Percentiles rank a stretch among this genome's conserved stretches.
phyloP scores from a whole-genome alignment of 2,329 filamentous ascomycete genomes.

The Colletotrichum tanaceti region DNA sequence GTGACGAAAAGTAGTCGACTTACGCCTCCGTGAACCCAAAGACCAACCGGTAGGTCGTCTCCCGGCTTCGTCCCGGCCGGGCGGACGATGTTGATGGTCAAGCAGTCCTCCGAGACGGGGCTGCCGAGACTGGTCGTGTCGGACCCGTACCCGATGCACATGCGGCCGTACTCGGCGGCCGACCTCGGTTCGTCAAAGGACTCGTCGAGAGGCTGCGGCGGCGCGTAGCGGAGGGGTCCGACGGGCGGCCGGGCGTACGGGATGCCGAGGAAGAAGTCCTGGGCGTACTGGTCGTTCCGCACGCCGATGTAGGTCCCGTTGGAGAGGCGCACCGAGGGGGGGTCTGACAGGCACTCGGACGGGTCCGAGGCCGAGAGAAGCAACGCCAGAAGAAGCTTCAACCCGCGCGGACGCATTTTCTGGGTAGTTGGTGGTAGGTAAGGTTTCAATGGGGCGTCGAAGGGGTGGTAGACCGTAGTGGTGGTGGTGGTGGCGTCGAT shows the following conservation, averaged over 20 bases:
- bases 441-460: constrained; percentile 24
- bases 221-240: constrained; percentile 67
- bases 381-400: constrained; percentile 36
- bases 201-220: constrained; percentile 63
- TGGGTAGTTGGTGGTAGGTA: no score
- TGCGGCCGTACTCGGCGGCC: constrained; percentile 59
- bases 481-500: no score
- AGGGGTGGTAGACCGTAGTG: no score
- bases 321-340: constrained; percentile 23
- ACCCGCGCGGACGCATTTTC: constrained; percentile 26
- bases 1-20: constrained; percentile 7
- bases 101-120: constrained; percentile 65
- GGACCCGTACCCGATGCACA: constrained; percentile 63
- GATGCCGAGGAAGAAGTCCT: constrained; percentile 71
- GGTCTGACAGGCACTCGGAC: constrained; percentile 23
- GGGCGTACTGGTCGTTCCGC: constrained; percentile 53
- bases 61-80: constrained; percentile 56
- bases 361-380: constrained; percentile 21
- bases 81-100: constrained; percentile 62
- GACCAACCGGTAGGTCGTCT: constrained; percentile 64
- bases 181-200: constrained; percentile 57
- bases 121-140: constrained; percentile 45
- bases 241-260: constrained; percentile 72
- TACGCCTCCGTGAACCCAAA: constrained; percentile 69
- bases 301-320: constrained; percentile 55